Evolutionary conservation across 805 yeast species (phyloP).

Genomic region (Scheffersomyces spartinae): DNA sequence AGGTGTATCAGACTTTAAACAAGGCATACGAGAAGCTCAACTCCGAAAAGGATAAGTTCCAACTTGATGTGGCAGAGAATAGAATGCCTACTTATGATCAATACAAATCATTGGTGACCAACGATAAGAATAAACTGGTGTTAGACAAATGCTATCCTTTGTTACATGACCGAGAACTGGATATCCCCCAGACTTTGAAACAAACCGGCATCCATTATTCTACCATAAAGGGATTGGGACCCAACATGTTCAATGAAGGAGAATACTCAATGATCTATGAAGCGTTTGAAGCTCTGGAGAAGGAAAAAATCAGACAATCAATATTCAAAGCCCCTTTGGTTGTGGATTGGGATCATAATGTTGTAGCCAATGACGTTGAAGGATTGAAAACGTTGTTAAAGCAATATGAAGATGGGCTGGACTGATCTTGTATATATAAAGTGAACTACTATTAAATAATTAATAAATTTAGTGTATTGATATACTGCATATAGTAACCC

Average conservation of each 20-base stretch:
- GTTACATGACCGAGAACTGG: slow-evolving; percentile 14
- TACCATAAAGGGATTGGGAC: slow-evolving; percentile 11
- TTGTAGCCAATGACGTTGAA: slow-evolving; percentile 25
- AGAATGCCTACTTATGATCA: slow-evolving; percentile 34
- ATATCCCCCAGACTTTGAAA: no score
- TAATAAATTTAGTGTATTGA: background rate
- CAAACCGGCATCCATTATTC: no score
- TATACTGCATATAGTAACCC: background rate
- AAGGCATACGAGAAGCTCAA: slow-evolving; percentile 19
- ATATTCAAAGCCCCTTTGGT: slow-evolving; percentile 30
- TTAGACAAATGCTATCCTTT: slow-evolving; percentile 27
- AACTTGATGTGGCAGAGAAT: slow-evolving; percentile 24
- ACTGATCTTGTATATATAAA: background rate
- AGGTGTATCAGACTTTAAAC: slow-evolving; percentile 18
- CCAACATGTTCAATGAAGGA: slow-evolving; percentile 22
- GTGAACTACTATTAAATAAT: background rate
- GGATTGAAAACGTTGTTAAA: slow-evolving; percentile 17
- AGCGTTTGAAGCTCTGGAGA: slow-evolving; percentile 18
- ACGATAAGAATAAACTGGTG: slow-evolving; percentile 11
- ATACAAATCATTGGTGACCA: slow-evolving; percentile 15
- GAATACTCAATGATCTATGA: slow-evolving; percentile 29
- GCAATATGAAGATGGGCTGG: slow-evolving; percentile 12
- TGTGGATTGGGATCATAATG: slow-evolving; percentile 35
- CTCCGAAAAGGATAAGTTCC: slow-evolving; percentile 17
- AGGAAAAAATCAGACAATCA: slow-evolving; percentile 11